Percentiles rank a stretch among this genome's conserved stretches.
Evolutionary conservation across 768 basidiomycete genomes (phyloP).

Genomic region (Mycena chlorophos): DNA sequence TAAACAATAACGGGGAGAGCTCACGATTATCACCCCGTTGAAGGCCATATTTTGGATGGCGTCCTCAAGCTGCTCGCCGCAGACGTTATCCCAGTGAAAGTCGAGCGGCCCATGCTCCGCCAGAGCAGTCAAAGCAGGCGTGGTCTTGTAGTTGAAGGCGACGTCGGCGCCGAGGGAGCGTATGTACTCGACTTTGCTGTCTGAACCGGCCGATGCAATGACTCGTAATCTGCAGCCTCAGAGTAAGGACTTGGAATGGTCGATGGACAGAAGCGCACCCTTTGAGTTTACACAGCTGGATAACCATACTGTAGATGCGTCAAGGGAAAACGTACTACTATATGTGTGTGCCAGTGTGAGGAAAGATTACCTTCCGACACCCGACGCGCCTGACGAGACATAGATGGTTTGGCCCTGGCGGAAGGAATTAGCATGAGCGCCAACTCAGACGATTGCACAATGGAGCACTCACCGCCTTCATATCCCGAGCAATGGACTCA

Average conservation of each 20-base stretch:
- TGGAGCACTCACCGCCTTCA: slow-evolving; percentile 19
- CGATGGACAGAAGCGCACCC: slow-evolving; percentile 20
- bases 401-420: slow-evolving; percentile 28
- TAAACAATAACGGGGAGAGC: slow-evolving; percentile 8
- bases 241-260: not conserved
- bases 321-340: not conserved
- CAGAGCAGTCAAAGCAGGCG: slow-evolving; percentile 45
- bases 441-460: not conserved
- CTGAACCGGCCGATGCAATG: slow-evolving; percentile 61
- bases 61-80: slow-evolving; percentile 45
- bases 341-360: not conserved
- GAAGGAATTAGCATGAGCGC: slow-evolving; percentile 22
- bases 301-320: slow-evolving; percentile 25
- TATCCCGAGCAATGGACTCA: slow-evolving; percentile 22
- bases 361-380: slow-evolving; percentile 25
- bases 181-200: slow-evolving; percentile 59
- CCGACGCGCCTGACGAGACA: slow-evolving; percentile 27
- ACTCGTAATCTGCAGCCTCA: slow-evolving; percentile 42
- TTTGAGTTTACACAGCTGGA: slow-evolving; percentile 41
- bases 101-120: slow-evolving; percentile 49
- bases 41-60: slow-evolving; percentile 39
- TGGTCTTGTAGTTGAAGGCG: slow-evolving; percentile 66
- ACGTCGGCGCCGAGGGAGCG: slow-evolving; percentile 54
- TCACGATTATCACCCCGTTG: slow-evolving; percentile 44
- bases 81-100: slow-evolving; percentile 43